Evolutionary conservation across 176 grass and related monocot genomes (phyloP).

Genomic region (Urochloa ruziziensis): DNA sequence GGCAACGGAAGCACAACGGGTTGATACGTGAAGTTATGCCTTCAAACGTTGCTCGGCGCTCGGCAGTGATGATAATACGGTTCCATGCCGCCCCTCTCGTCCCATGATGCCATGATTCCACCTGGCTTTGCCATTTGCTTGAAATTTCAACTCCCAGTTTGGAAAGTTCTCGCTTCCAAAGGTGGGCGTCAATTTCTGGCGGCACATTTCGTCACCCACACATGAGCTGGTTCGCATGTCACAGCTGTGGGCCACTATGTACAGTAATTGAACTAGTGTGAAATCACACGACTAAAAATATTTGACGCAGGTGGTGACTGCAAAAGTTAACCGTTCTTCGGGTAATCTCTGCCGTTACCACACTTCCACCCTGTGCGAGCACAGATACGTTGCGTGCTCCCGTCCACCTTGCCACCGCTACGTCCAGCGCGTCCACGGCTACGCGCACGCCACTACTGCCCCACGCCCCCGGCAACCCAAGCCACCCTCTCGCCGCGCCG

Average conservation of each 20-base stretch:
- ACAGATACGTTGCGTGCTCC: not conserved
- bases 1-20: too few species aligned
- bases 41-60: too few species aligned
- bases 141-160: not conserved
- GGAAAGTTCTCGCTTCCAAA: not conserved
- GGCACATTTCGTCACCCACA: not conserved
- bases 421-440: not conserved
- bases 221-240: not conserved
- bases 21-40: too few species aligned
- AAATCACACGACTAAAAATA: not conserved
- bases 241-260: not conserved
- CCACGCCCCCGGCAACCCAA: not conserved
- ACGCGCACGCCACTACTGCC: constrained; percentile 29
- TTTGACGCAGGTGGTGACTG: not conserved
- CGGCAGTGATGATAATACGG: too few species aligned
- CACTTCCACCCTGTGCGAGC: not conserved
- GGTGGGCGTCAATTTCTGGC: not conserved
- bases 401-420: not conserved
- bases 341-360: not conserved
- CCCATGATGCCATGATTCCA: too few species aligned
- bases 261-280: too few species aligned
- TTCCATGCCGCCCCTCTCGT: too few species aligned
- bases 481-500: not conserved
- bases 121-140: not conserved
- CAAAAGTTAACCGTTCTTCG: not conserved